Base-by-base conservation (phyloP, 2,329 filamentous ascomycete genomes). In the Botrytis byssoidea region DNA sequence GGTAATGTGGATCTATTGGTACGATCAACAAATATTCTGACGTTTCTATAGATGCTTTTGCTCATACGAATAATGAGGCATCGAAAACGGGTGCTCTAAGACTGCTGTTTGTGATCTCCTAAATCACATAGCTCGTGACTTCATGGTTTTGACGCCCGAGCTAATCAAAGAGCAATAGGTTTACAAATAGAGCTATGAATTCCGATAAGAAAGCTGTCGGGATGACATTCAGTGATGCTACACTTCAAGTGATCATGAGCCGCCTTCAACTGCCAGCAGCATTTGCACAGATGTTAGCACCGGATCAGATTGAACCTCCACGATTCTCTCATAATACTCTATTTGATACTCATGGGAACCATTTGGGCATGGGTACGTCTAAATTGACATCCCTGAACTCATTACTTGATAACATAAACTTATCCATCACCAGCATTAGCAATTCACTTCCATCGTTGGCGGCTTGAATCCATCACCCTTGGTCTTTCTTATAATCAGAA, bases 261-360 rank as follows among this genome's bases (percentile, higher is more conserved):
- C 68, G 29, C 16, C 68, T 70, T 35, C 55, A 61, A 46, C 32
- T 70, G 4, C 68, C 68, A 18, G 8, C 68, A 1, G 68, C 68
- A 20, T 63, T 70, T 70, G 6, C 32, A 25, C 55, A 70, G n/a
- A 70, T 70, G 68, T 32, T 70, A 37, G 68, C 68, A n/a, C 68
- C 57, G 22, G 68, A 70, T 12, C 68, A 70, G 20, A 70, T 70
- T 48, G 68, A 70, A 10, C 68, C 68, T 44, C 68, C 68, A 61
- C 18, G 68, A 18, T 70, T 70, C 29, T 44, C 68, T 3, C 68
- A 70, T 20, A 70, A 46, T 22, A 70, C 68, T 61, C 35, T 70
- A 14, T 61, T 70, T 46, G 68, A 70, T 37, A 48, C 40, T 8
- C 37, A 57, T 46, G 57, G 68, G n/a, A 70, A 70, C 5, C 32